Evolutionary conservation across 2,329 filamentous ascomycete genomes (phyloP), one percentile per base, ranked within the genome.

Genomic region (Raffaelea deltoideospora): DNA sequence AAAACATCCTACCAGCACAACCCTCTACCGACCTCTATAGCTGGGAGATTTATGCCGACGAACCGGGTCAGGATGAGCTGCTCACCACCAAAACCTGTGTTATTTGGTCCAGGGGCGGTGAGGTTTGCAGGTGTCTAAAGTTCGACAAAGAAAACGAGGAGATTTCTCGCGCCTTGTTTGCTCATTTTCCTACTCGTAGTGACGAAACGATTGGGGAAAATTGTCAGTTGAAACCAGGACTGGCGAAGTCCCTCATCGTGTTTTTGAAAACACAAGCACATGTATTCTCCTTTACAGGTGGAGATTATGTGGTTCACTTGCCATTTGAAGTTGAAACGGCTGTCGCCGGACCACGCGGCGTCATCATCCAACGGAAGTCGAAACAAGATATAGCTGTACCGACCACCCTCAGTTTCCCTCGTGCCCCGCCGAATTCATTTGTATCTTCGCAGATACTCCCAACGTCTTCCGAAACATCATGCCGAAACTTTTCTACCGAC

Each of bases 281-380:
- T 53, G 75, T 98, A 45, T 92, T 87, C 63, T 95, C 92, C 53
- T 69, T 96, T 27, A 74, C 81, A 2, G 88, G 88, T 17, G 78
- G 84, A 24, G 90, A 74, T 51, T 83, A 98, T 66, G 74, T 94
- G 40, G 69, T 96, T 33, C 85, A 94, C 53, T 74, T 98, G 51
- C 88, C 88, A 2, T 98, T 98, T 51, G 87, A 96, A 58, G 81
- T 95, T 30, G 85, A 94, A 52, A 75, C 75, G 37, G 86, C 83
- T 22, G 84, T 87, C 54, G 76, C 88, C 26, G 82, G 83, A 11
- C 81, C 86, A 6, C 67, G 75, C 23, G 90, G 90, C 20, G 68
- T 96, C 34, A 69, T 98, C 17, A 73, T 98, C 39, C 88, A 96
- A 56, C 71, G 87, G 42, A 93, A 80, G 52, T 64, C 77, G 30